phyloP scores from a whole-genome alignment of 116 monocot genomes.

The Posidonia oceanica region DNA sequence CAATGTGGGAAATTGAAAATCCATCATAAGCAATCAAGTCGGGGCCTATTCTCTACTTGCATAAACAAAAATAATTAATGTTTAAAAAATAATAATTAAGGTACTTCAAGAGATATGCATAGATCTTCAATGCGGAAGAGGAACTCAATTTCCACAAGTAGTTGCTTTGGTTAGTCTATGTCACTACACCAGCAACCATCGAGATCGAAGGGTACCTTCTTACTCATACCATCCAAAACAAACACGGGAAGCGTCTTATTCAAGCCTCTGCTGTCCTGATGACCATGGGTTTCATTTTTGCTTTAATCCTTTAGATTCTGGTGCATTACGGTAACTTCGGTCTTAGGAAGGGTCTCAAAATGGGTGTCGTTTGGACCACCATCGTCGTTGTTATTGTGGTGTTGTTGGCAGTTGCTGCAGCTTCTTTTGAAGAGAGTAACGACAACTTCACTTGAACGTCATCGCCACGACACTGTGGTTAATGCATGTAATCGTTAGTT shows the following conservation, averaged over 20 bases:
- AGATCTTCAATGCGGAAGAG: too few species aligned
- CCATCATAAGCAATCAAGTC: too few species aligned
- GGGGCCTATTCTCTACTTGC: too few species aligned
- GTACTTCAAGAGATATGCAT: too few species aligned
- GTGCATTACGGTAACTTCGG: background rate
- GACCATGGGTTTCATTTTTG: background rate
- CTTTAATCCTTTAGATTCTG: background rate
- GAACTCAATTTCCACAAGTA: background rate
- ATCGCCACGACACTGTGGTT: too few species aligned
- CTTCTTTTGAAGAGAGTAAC: background rate
- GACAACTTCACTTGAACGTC: too few species aligned
- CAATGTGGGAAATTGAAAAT: too few species aligned
- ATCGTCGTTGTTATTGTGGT: background rate
- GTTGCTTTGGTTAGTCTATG: background rate
- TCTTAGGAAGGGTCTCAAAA: background rate
- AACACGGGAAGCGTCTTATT: background rate
- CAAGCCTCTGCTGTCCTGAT: background rate
- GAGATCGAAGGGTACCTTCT: background rate
- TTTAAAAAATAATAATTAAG: too few species aligned
- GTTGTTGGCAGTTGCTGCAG: background rate
- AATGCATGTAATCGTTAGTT: too few species aligned
- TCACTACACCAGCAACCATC: background rate
- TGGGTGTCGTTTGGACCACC: background rate
- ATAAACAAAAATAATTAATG: too few species aligned
- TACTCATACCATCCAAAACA: background rate